A percentile compares a stretch with the other conserved stretches of the same genome.
Evolutionary conservation across 2,329 filamentous ascomycete species (phyloP).

Genomic region (Dryadomyces quercivorus): DNA sequence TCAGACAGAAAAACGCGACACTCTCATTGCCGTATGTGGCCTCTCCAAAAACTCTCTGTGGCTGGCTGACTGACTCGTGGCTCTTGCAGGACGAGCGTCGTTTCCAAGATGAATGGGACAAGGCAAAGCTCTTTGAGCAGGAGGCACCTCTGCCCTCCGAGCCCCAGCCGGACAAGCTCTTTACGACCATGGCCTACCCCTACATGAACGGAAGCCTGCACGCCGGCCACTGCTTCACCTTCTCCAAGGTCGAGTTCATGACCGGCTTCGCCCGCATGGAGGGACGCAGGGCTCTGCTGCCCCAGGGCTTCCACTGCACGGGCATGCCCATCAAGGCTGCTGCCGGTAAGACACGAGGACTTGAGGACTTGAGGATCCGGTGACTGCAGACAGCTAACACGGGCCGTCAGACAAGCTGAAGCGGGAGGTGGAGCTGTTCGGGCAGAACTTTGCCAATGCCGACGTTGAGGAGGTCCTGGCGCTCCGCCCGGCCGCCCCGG

Average conservation of each 20-base stretch:
- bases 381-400: neutral
- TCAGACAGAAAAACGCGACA: constrained; percentile 77
- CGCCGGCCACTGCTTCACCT: constrained; percentile 79
- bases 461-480: constrained; percentile 36
- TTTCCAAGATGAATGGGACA: constrained; percentile 78
- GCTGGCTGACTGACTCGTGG: neutral
- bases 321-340: constrained; percentile 98
- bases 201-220: constrained; percentile 20
- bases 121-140: constrained; percentile 67
- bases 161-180: constrained; percentile 83
- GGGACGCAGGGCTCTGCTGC: constrained; percentile 77
- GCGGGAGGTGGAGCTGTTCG: constrained; percentile 81
- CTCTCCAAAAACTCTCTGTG: neutral
- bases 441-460: constrained; percentile 63
- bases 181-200: constrained; percentile 46
- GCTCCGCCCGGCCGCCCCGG: constrained; percentile 48
- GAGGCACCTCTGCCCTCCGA: constrained; percentile 73
- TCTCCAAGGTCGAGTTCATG: constrained; percentile 86
- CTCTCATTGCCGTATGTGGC: constrained; percentile 50
- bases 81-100: constrained; percentile 58
- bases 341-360: constrained; percentile 28
- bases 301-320: constrained; percentile 90
- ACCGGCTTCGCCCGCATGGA: constrained; percentile 81
- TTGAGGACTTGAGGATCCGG: neutral
- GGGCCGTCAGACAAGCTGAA: constrained; percentile 63